These are phyloP conservation scores for Leptosphaerulina australis DNA, from an alignment of 2,329 filamentous ascomycete genomes.

Conservation along the genomic window DNA sequence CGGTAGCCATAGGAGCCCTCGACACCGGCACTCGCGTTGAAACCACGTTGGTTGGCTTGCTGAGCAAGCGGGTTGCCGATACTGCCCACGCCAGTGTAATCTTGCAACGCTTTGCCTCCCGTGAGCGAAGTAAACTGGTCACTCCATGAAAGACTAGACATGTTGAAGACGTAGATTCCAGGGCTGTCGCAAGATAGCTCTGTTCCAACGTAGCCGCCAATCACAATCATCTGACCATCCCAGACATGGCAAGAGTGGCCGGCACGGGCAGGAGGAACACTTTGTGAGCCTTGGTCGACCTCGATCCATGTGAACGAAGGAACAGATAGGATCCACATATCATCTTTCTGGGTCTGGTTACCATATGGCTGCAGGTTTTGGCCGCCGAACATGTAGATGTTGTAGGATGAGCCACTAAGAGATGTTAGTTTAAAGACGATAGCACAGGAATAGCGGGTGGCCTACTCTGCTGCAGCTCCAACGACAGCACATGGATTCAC, in stretches of 20 bases:
- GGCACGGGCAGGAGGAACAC: conserved; percentile 63
- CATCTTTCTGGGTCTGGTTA: conserved; percentile 65
- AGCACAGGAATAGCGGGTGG: neutral
- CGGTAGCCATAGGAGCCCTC: conserved; percentile 68
- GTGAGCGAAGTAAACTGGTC: conserved; percentile 69
- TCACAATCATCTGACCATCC: conserved; percentile 78
- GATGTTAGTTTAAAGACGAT: conserved; percentile 15
- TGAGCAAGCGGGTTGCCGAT: conserved; percentile 56
- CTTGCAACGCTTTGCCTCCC: conserved; percentile 58
- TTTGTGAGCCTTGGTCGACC: conserved; percentile 59
- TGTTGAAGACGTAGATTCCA: conserved; percentile 77
- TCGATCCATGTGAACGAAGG: conserved; percentile 82
- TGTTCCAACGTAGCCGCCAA: conserved; percentile 72
- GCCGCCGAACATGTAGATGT: conserved; percentile 79
- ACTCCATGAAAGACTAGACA: conserved; percentile 72
- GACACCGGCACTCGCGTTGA: conserved; percentile 62
- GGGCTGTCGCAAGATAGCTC: conserved; percentile 69
- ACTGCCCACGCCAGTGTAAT: conserved; percentile 35
- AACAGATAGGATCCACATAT: conserved; percentile 80
- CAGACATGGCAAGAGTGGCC: conserved; percentile 80
- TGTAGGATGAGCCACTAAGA: conserved; percentile 69
- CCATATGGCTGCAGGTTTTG: conserved; percentile 72
- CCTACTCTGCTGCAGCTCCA: conserved; percentile 68
- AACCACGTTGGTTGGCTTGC: conserved; percentile 58
- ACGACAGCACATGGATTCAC: conserved; percentile 75